These are phyloP conservation scores for Beta lomatogona DNA, from an alignment of 179 eudicot species.

Conservation along the genomic window DNA sequence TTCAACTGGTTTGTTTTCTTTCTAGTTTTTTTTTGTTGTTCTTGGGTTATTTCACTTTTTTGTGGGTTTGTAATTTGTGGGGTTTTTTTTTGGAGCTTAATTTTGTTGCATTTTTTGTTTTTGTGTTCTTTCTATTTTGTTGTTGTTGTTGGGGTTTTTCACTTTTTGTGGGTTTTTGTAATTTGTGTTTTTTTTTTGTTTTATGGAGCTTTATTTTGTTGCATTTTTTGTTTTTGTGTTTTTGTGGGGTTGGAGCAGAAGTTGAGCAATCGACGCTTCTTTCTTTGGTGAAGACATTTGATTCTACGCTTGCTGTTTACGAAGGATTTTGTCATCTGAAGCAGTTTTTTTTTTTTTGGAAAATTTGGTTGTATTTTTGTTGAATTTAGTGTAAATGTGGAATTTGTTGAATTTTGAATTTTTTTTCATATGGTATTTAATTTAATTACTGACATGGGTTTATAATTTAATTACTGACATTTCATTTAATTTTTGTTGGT, in stretches of 20 bases:
- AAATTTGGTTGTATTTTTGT: neutral
- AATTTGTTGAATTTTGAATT: neutral
- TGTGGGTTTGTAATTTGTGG: neutral
- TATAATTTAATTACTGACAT: neutral
- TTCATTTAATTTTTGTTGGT: constrained; percentile 9
- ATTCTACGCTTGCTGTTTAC: constrained; percentile 52
- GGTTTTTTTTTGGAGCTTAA: neutral
- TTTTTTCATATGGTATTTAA: no score
- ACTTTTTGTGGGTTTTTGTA: neutral
- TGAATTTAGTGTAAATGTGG: no score
- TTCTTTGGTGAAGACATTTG: constrained; percentile 47
- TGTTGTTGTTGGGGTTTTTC: no score
- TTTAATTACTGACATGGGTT: no score
- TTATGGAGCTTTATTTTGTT: constrained; percentile 1
- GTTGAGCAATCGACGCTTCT: constrained; percentile 43
- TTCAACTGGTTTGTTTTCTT: constrained; percentile 27
- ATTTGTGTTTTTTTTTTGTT: neutral
- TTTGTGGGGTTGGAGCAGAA: constrained; percentile 22
- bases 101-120: neutral
- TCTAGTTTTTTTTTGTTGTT: neutral
- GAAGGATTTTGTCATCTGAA: constrained; percentile 56
- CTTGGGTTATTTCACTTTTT: no score
- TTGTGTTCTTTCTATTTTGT: neutral
- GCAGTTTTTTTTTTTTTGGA: constrained; percentile 33
- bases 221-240: neutral